These are phyloP conservation scores for Coemansia sp. DNA, from an alignment of 192 early-diverging fungal species.

Conservation along the genomic window DNA sequence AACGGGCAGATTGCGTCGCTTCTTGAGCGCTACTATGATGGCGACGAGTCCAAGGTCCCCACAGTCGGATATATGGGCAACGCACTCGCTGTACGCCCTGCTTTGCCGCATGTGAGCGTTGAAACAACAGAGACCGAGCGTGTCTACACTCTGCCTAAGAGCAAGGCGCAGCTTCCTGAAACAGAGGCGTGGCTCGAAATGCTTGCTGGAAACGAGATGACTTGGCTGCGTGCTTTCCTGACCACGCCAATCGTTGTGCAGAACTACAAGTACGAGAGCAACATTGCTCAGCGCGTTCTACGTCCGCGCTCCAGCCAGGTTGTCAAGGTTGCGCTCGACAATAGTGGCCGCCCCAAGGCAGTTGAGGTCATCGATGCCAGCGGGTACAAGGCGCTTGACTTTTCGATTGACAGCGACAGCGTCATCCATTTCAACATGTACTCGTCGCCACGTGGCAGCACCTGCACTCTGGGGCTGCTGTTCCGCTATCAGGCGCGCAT, in stretches of 20 bases:
- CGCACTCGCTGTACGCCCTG: conserved; percentile 7
- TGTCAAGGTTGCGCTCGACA: conserved; percentile 50
- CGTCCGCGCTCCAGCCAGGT: conserved; percentile 63
- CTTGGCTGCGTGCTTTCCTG: conserved; percentile 85
- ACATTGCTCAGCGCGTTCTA: conserved; percentile 64
- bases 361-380: conserved; percentile 62
- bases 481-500: conserved; percentile 80
- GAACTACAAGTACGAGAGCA: conserved; percentile 66
- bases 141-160: conserved; percentile 14
- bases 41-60: conserved; percentile 65
- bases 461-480: conserved; percentile 74
- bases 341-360: conserved; percentile 45
- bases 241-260: conserved; percentile 77
- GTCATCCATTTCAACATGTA: conserved; percentile 64
- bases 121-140: conserved; percentile 19
- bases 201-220: conserved; percentile 70
- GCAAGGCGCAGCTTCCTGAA: conserved; percentile 22
- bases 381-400: conserved; percentile 56
- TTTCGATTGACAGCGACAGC: conserved; percentile 51
- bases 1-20: conserved; percentile 74
- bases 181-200: conserved; percentile 45
- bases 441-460: conserved; percentile 51
- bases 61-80: conserved; percentile 73
- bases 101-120: conserved; percentile 21
- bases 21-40: conserved; percentile 75